Evolutionary conservation across 768 basidiomycete genomes (phyloP), one percentile per base, ranked within the genome.

Genomic region (Podaxis carcinomalis): DNA sequence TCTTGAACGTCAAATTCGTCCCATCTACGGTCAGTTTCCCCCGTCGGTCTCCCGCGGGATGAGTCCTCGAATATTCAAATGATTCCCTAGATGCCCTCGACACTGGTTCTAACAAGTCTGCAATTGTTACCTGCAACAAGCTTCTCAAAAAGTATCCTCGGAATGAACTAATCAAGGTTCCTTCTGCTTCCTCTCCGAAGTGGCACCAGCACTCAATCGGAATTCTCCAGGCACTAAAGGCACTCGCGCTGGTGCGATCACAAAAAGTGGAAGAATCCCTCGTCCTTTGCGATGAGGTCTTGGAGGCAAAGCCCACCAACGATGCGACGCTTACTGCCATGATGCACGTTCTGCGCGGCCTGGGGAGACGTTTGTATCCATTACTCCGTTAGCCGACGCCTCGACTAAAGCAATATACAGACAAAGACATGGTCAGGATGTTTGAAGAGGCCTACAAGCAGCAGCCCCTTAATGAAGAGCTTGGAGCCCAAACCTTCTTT

Each of bases 231-330:
- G 83, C 93, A 61, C 75, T 94, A 63, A 94, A 94, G 77, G 87
- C 90, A 46, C 83, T 94, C 58, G 92, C 92, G 4, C 82, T 93
- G 3, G 86, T 92, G 54, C 88, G 92, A 58, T 85, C 85, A 9
- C 89, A 92, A 75, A 94, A 93, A 73, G 84, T 92, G 27, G 93
- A 94, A 66, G 92, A 94, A 66, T 86, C 91, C 2, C 79, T 92
- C 35, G 75, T 81, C 7, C 71, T 93, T 7, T 92, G 89, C 67
- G 92, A 94, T 65, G 90, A 93, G 70, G 84, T 94, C 32, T 80
- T 94, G 27, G 84, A 85, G 5, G 70, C 78, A 50, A 91, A 89
- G 69, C 86, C 89, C 1, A 85, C 85, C 14, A 85, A 90, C 61
- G 91, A 93, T 70, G 78, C 80, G 4, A 84, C 88, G 4, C 78